Percentiles rank a stretch among this genome's conserved stretches.
These are phyloP conservation scores for Trypanosomatidae sp. DNA, from an alignment of 208 protist genomes.

Conservation along the genomic window DNA sequence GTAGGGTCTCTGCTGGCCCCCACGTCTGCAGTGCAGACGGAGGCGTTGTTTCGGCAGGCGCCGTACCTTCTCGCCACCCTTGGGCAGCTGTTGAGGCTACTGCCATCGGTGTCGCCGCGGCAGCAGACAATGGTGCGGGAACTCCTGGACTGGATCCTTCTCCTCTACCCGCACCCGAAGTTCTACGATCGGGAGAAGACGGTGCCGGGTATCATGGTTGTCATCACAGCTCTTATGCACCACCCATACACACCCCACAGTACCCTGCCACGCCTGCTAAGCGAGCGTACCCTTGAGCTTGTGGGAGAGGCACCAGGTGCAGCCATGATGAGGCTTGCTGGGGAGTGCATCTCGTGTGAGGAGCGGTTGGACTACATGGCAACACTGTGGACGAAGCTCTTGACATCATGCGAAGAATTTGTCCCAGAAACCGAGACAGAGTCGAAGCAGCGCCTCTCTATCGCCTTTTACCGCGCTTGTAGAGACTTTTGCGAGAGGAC, in stretches of 20 bases:
- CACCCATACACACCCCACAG: conserved; percentile 4
- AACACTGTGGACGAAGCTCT: conserved; percentile 8
- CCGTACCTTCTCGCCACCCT: conserved; percentile 14
- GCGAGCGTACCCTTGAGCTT: conserved; percentile 13
- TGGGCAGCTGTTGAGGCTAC: conserved; percentile 19
- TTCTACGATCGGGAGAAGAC: conserved; percentile 31
- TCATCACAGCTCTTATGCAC: conserved; percentile 32
- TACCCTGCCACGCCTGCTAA: not conserved
- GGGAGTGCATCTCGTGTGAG: not conserved
- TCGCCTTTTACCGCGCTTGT: conserved; percentile 9
- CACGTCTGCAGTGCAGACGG: not conserved
- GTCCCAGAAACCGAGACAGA: not conserved
- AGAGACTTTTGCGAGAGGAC: conserved; percentile 4
- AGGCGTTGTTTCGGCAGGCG: conserved; percentile 6
- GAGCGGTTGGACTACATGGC: conserved; percentile 5
- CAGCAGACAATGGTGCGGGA: conserved; percentile 6
- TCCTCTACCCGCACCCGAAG: conserved; percentile 19
- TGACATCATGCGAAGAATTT: not conserved
- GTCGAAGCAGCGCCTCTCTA: conserved; percentile 4
- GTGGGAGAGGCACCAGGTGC: not conserved
- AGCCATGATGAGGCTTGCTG: not conserved
- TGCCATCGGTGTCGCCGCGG: conserved; percentile 25
- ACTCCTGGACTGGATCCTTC: conserved; percentile 24
- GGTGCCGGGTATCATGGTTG: conserved; percentile 28
- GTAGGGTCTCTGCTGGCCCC: conserved; percentile 1